phyloP scores from a whole-genome alignment of 768 basidiomycete species.

The Trametes coccinea region DNA sequence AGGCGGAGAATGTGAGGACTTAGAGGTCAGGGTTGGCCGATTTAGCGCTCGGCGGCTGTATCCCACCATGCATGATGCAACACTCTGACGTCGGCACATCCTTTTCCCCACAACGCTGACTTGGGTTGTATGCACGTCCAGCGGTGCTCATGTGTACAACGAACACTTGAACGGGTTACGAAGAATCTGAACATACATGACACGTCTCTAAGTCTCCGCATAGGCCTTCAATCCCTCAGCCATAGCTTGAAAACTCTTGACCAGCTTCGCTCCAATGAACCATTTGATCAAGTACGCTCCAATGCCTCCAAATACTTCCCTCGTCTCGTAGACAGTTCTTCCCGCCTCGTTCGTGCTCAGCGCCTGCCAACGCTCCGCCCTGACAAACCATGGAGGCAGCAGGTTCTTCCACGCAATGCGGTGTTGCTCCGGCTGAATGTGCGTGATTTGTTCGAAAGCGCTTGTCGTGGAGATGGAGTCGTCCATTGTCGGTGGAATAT shows the following conservation, averaged over 20 bases:
- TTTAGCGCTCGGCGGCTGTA: too few species aligned
- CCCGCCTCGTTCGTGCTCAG: conserved; percentile 49
- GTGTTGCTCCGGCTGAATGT: conserved; percentile 52
- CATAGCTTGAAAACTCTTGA: conserved; percentile 50
- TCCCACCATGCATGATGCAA: too few species aligned
- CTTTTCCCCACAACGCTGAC: too few species aligned
- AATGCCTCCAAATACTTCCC: conserved; percentile 59
- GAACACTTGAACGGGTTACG: too few species aligned
- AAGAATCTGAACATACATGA: too few species aligned
- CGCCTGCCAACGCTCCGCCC: conserved; percentile 63
- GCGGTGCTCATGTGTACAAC: too few species aligned
- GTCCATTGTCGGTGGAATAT: conserved; percentile 51
- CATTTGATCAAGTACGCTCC: conserved; percentile 54
- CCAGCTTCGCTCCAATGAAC: conserved; percentile 45
- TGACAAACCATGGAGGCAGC: conserved; percentile 49
- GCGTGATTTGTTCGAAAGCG: conserved; percentile 48
- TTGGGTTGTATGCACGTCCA: too few species aligned
- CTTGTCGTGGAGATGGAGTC: conserved; percentile 33
- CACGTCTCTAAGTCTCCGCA: conserved; percentile 37
- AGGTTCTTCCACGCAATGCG: conserved; percentile 57
- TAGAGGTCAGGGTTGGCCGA: too few species aligned
- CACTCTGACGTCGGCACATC: too few species aligned
- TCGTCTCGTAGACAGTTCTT: conserved; percentile 64
- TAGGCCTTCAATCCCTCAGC: conserved; percentile 56
- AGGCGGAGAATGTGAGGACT: too few species aligned